phyloP scores from a whole-genome alignment of 78 protist genomes.

The Emiliania huxleyi region DNA sequence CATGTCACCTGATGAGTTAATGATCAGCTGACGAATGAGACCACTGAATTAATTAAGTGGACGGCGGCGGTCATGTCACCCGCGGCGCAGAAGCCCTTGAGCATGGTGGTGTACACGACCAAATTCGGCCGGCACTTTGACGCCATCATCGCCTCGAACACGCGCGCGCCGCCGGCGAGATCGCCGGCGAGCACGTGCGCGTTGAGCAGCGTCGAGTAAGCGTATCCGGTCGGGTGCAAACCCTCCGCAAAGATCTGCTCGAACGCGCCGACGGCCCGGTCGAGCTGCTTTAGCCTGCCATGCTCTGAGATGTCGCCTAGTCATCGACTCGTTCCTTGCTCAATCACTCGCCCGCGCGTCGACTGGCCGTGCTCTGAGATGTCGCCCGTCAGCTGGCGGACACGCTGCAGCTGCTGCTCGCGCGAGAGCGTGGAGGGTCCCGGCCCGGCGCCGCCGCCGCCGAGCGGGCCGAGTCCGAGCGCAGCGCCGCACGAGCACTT shows the following conservation, averaged over 20 bases:
- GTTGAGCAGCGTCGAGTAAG: not conserved
- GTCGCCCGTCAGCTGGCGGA: not conserved
- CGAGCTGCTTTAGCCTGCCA: not conserved
- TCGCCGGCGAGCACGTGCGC: not conserved
- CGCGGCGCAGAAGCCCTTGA: not conserved
- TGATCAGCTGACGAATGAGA: too few species aligned
- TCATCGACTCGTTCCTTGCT: too few species aligned
- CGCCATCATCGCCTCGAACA: not conserved
- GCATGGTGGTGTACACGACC: not conserved
- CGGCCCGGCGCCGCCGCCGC: too few species aligned
- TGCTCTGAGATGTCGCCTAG: not conserved
- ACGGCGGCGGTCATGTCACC: not conserved
- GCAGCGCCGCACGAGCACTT: too few species aligned
- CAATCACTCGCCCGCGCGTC: too few species aligned
- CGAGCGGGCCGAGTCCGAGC: too few species aligned
- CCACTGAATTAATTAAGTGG: too few species aligned
- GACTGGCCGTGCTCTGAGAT: not conserved
- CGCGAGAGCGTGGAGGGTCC: not conserved
- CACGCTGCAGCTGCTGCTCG: not conserved
- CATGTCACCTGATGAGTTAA: too few species aligned
- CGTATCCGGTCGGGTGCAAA: not conserved
- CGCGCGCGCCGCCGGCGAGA: not conserved
- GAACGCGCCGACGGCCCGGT: not conserved
- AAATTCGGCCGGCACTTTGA: not conserved
- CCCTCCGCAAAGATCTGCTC: not conserved